Evolutionary conservation across 768 basidiomycete species (phyloP).

Genomic region (Leccinum truebloodii): DNA sequence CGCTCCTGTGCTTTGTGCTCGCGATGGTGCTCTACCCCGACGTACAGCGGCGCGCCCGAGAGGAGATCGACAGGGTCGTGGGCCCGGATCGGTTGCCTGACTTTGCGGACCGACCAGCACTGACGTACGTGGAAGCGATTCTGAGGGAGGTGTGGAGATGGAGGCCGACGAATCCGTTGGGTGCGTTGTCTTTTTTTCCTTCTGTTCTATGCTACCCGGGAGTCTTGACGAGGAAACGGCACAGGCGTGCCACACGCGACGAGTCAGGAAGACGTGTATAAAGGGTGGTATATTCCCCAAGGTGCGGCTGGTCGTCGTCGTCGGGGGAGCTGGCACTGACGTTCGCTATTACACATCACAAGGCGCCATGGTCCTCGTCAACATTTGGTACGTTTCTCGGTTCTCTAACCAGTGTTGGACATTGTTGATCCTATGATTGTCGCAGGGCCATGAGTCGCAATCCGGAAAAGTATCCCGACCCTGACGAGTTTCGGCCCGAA

Average conservation of each 20-base stretch:
- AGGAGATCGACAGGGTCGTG: constrained; percentile 27
- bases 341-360: not conserved
- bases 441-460: constrained; percentile 5
- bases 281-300: constrained; percentile 24
- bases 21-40: constrained; percentile 30
- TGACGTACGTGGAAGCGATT: constrained; percentile 30
- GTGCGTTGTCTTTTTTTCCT: not conserved
- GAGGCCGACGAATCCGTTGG: constrained; percentile 15
- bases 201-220: not conserved
- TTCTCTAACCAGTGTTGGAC: not conserved
- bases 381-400: constrained; percentile 1
- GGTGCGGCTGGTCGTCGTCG: constrained; percentile 1
- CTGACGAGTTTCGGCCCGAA: not conserved
- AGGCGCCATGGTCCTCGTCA: not conserved
- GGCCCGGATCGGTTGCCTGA: constrained; percentile 26
- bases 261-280: constrained; percentile 17
- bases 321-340: too few relatives aligned
- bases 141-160: constrained; percentile 27
- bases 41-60: constrained; percentile 25
- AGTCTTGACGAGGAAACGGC: too few relatives aligned
- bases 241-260: constrained; percentile 1
- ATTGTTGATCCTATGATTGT: too few relatives aligned
- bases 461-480: constrained; percentile 2
- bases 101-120: constrained; percentile 23
- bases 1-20: constrained; percentile 23